Evolutionary conservation across 305 asterid species (phyloP).

Genomic region (Striga hermonthica): DNA sequence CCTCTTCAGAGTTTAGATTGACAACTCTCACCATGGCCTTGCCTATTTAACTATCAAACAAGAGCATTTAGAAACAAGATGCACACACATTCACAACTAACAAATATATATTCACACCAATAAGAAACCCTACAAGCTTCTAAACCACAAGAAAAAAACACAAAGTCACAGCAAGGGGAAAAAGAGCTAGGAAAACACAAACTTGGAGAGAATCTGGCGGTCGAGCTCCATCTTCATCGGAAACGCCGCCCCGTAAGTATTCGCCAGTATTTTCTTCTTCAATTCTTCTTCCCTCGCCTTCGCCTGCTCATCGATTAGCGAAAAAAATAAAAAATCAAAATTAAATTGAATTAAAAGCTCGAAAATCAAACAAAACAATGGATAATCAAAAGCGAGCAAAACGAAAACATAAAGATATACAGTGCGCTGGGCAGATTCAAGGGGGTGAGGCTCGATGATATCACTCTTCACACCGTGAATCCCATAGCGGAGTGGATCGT

Average conservation of each 20-base stretch:
- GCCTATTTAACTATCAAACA: not conserved
- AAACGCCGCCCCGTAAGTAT: conserved; percentile 77
- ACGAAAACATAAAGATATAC: conserved; percentile 37
- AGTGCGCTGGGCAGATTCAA: conserved; percentile 57
- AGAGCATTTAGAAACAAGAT: conserved; percentile 11
- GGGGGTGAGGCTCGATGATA: conserved; percentile 81
- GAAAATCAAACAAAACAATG: not conserved
- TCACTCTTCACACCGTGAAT: conserved; percentile 91
- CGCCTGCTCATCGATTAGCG: conserved; percentile 40
- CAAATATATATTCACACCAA: conserved; percentile 11
- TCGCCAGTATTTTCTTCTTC: conserved; percentile 50
- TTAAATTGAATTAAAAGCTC: not conserved
- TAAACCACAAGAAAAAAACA: conserved; percentile 11
- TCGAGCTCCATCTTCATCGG: conserved; percentile 89
- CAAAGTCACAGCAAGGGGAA: not conserved
- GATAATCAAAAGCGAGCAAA: not conserved
- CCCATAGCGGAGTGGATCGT: conserved; percentile 77
- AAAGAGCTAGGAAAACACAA: conserved; percentile 25
- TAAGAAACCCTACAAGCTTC: conserved; percentile 31
- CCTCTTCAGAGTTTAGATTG: not conserved
- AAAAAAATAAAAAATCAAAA: conserved; percentile 13
- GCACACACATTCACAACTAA: conserved; percentile 6
- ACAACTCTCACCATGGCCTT: not conserved
- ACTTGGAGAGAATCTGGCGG: conserved; percentile 82
- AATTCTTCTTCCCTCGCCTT: conserved; percentile 46